phyloP scores from a whole-genome alignment of 225 moss, liverwort and hornwort species.

The Rhytidiadelphus loreus region DNA sequence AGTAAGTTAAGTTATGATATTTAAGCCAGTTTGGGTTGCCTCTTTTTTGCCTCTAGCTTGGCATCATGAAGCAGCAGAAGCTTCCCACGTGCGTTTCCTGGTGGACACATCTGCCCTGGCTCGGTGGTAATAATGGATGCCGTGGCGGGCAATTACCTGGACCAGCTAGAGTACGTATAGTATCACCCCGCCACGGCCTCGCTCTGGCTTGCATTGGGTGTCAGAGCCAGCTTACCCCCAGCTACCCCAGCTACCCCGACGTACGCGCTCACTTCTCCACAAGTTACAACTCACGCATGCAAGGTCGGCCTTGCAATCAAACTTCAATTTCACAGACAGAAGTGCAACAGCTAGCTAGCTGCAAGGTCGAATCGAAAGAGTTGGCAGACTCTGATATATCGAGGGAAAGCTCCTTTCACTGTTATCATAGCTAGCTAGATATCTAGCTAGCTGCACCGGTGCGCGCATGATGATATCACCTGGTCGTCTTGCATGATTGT shows the following conservation, averaged over 20 bases:
- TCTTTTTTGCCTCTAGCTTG: too few species aligned
- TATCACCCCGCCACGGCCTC: background rate
- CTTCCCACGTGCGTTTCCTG: background rate
- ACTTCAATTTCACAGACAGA: background rate
- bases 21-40: background rate
- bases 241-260: background rate
- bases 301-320: too few species aligned
- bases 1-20: too few species aligned
- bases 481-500: slow-evolving; percentile 22
- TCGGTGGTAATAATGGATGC: background rate
- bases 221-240: background rate
- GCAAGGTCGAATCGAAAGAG: too few species aligned
- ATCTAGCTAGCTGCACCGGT: background rate
- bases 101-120: background rate
- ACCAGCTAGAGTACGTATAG: background rate
- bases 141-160: background rate
- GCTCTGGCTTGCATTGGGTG: too few species aligned
- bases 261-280: background rate
- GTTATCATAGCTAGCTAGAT: background rate
- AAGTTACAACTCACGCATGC: background rate
- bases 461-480: slow-evolving; percentile 7
- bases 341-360: background rate
- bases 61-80: background rate
- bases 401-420: background rate
- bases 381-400: background rate